Conservation (phyloP, 2,329 filamentous ascomycete genomes). For the Helotiales sp. region DNA sequence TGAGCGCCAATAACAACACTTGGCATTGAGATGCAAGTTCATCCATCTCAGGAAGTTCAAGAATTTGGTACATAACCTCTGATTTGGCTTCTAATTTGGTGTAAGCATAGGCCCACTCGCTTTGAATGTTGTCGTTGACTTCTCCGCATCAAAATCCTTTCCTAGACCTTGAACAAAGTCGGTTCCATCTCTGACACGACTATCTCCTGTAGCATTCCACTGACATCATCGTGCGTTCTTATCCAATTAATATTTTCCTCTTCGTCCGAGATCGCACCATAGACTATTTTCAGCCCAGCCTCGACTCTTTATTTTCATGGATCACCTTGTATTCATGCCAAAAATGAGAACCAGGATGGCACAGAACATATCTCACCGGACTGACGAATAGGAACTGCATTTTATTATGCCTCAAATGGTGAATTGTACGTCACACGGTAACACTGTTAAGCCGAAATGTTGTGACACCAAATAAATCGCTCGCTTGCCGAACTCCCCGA, state of each 20-base stretch:
- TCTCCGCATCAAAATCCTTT: neutral
- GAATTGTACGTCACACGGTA: neutral
- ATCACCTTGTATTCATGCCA: too few relatives aligned
- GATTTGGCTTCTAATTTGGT: neutral
- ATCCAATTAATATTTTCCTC: neutral
- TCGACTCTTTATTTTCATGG: neutral
- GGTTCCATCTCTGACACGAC: too few relatives aligned
- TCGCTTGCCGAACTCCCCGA: conserved; percentile 7
- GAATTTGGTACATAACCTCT: too few relatives aligned
- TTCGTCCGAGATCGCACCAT: conserved; percentile 7
- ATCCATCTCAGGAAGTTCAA: neutral
- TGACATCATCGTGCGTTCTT: neutral
- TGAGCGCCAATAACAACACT: neutral
- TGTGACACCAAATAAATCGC: neutral
- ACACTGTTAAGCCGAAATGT: neutral
- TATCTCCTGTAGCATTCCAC: too few relatives aligned
- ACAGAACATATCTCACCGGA: neutral
- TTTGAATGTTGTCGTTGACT: neutral
- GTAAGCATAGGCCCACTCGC: too few relatives aligned
- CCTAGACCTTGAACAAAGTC: too few relatives aligned
- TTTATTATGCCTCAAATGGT: neutral
- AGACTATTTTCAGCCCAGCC: neutral
- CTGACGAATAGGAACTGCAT: neutral
- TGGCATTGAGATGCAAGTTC: neutral
- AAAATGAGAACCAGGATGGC: neutral